Conservation (phyloP, 345 rosid genomes). For the Citrus mangshanensis region DNA sequence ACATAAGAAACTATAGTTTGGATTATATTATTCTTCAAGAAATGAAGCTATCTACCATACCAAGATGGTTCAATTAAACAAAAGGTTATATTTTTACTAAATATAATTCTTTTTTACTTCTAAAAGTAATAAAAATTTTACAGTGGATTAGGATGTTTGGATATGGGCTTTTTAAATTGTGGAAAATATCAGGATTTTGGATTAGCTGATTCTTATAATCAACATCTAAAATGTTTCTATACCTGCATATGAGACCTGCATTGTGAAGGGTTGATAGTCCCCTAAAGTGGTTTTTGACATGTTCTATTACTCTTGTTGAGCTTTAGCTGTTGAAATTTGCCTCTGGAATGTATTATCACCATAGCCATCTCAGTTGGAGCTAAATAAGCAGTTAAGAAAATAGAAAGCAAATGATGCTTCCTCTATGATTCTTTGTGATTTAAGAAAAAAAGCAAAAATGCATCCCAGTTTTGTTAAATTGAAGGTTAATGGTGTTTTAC, state of each 20-base stretch:
- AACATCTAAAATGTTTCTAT: not conserved
- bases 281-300: not conserved
- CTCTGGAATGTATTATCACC: not conserved
- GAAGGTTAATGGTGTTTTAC: not conserved
- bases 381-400: not conserved
- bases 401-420: not conserved
- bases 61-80: too few species aligned
- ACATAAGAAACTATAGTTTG: not conserved
- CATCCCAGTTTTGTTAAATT: not conserved
- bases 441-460: not conserved
- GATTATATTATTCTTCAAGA: not conserved
- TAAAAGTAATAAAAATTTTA: not conserved
- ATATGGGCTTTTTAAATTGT: not conserved
- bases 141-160: not conserved
- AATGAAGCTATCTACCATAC: not conserved
- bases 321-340: not conserved
- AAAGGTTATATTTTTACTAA: not conserved
- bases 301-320: not conserved
- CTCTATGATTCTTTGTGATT: too few species aligned
- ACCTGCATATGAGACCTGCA: not conserved
- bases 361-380: not conserved
- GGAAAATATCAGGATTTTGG: not conserved
- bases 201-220: not conserved
- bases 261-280: not conserved
- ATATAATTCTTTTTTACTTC: too few species aligned